A percentile compares a stretch with the other conserved stretches of the same genome.
Conservation (phyloP, 2,329 filamentous ascomycete species). For the Colletotrichum sp. region DNA sequence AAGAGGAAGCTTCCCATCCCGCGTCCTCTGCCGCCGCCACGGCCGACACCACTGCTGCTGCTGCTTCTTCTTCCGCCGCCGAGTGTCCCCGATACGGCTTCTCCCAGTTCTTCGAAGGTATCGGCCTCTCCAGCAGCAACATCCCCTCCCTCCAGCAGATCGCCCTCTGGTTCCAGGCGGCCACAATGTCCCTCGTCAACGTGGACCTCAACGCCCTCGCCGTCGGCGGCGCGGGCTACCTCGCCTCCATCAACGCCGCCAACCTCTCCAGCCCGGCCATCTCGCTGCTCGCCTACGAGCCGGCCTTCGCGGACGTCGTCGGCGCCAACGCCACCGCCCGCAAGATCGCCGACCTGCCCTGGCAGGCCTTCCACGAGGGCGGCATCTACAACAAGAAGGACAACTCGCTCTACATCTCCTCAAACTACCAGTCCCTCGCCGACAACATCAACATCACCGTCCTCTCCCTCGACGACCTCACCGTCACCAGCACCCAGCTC, state of each 20-base stretch:
- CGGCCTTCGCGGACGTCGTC: constrained; percentile 8
- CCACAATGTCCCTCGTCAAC: constrained; percentile 12
- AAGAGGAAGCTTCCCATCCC: background rate
- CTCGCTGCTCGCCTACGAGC: constrained; percentile 17
- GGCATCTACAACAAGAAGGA: constrained; percentile 22
- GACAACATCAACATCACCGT: constrained; percentile 25
- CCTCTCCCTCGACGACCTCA: constrained; percentile 24
- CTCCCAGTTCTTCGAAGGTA: constrained; percentile 10
- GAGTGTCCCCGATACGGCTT: constrained; percentile 10
- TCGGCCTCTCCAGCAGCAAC: background rate
- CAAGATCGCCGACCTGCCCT: constrained; percentile 17
- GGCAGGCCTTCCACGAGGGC: constrained; percentile 23
- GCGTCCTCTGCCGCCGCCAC: constrained; percentile 35
- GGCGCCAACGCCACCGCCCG: constrained; percentile 14
- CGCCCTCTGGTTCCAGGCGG: constrained; percentile 2
- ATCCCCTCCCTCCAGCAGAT: background rate
- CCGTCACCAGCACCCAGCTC: constrained; percentile 23
- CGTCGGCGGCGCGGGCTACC: constrained; percentile 17
- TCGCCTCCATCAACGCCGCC: constrained; percentile 15
- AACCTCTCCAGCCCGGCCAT: constrained; percentile 9
- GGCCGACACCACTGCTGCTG: constrained; percentile 10
- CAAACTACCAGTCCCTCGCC: constrained; percentile 13
- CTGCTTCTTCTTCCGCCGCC: constrained; percentile 34
- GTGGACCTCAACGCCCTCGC: constrained; percentile 17
- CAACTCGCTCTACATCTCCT: constrained; percentile 21